phyloP scores from a whole-genome alignment of 169 alveolate genomes.

The Cryptosporidium xiaoi region DNA sequence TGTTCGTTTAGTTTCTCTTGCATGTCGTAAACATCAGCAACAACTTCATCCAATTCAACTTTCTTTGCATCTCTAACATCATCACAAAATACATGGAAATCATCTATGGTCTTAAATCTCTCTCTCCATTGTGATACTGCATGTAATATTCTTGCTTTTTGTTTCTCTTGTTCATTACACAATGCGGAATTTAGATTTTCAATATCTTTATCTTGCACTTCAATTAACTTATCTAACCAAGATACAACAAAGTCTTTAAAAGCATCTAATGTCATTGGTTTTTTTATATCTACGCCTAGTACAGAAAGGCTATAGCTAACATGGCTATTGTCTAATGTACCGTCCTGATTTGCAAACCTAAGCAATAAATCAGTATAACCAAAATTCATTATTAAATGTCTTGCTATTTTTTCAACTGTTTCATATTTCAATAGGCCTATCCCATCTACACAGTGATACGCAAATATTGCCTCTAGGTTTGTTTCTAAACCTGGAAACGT shows the following conservation, averaged over 20 bases:
- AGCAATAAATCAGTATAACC: constrained; percentile 61
- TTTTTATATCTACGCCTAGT: constrained; percentile 32
- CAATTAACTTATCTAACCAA: constrained; percentile 64
- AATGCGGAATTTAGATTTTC: constrained; percentile 61
- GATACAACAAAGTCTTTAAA: constrained; percentile 66
- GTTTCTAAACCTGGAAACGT: constrained; percentile 72
- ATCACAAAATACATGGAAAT: constrained; percentile 67
- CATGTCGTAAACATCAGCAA: constrained; percentile 73
- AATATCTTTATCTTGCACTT: constrained; percentile 58
- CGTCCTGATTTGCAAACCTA: constrained; percentile 41
- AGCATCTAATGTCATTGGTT: constrained; percentile 56
- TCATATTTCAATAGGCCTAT: constrained; percentile 48
- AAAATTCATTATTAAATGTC: constrained; percentile 67
- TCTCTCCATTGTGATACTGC: constrained; percentile 75
- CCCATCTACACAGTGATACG: constrained; percentile 65
- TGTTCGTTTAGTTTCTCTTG: constrained; percentile 71
- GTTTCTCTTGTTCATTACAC: constrained; percentile 62
- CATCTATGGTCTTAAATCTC: constrained; percentile 73
- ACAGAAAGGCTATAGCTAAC: constrained; percentile 47
- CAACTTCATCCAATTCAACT: constrained; percentile 69
- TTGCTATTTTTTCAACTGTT: constrained; percentile 45
- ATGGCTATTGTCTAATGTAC: constrained; percentile 46
- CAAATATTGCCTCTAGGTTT: constrained; percentile 62
- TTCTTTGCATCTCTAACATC: constrained; percentile 73
- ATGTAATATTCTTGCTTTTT: constrained; percentile 47